A percentile compares a stretch with the other conserved stretches of the same genome.
Evolutionary conservation across 108 stramenopile genomes (phyloP).

Genomic region (Skeletonema costatum): DNA sequence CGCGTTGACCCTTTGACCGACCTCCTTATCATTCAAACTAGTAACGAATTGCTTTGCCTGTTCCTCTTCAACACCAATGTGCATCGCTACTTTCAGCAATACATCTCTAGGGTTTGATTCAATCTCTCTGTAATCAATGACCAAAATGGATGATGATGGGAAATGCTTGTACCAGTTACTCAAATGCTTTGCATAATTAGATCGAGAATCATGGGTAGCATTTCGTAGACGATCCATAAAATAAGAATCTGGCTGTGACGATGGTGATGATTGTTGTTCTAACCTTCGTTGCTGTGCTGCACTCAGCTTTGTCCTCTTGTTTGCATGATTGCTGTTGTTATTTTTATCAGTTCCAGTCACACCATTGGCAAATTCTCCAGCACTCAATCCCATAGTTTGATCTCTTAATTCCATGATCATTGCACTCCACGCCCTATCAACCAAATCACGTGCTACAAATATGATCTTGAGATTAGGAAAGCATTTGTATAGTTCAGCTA

Average conservation of each 20-base stretch:
- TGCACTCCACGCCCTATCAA: constrained; percentile 61
- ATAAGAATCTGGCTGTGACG: constrained; percentile 46
- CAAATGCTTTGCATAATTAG: constrained; percentile 43
- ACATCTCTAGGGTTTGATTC: constrained; percentile 32
- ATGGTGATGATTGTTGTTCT: constrained; percentile 40
- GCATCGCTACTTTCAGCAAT: constrained; percentile 29
- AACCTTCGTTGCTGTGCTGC: constrained; percentile 27
- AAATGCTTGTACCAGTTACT: constrained; percentile 44
- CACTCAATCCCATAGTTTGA: constrained; percentile 37
- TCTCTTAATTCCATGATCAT: constrained; percentile 58
- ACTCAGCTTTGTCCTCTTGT: constrained; percentile 8
- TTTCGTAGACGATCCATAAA: constrained; percentile 43
- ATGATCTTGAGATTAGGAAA: constrained; percentile 49
- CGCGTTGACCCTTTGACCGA: constrained; percentile 42
- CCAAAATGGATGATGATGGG: constrained; percentile 40
- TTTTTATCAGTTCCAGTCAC: background rate
- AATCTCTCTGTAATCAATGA: constrained; percentile 48
- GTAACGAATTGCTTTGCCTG: constrained; percentile 34
- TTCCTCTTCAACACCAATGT: constrained; percentile 47
- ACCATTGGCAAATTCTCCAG: constrained; percentile 52
- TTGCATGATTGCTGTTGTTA: background rate
- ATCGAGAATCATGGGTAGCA: constrained; percentile 29
- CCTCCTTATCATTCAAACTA: constrained; percentile 25
- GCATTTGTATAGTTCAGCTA: constrained; percentile 32
- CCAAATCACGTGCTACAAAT: constrained; percentile 57